Conservation (phyloP, 2,329 filamentous ascomycete genomes). For the Trichoderma gracile region DNA sequence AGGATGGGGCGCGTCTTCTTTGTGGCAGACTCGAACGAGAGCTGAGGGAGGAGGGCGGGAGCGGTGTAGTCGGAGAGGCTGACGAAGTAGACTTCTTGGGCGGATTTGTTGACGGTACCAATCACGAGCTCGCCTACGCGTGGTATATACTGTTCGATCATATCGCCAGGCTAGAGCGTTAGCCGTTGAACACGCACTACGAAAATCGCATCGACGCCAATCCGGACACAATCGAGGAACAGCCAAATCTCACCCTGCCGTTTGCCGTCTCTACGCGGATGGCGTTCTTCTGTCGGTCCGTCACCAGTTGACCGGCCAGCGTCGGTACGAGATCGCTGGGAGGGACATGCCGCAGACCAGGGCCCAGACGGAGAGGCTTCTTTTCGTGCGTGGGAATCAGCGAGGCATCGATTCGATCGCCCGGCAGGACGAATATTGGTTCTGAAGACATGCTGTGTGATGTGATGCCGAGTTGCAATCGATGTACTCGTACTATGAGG, state of each 20-base stretch:
- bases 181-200: slow-evolving; percentile 28
- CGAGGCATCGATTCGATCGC: slow-evolving; percentile 68
- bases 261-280: slow-evolving; percentile 73
- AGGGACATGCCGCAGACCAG: slow-evolving; percentile 79
- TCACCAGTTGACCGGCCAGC: slow-evolving; percentile 65
- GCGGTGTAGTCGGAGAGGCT: slow-evolving; percentile 66
- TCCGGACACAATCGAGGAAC: slow-evolving; percentile 25
- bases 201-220: no score
- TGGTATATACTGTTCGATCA: slow-evolving; percentile 68
- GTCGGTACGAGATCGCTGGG: slow-evolving; percentile 71
- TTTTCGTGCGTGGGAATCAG: slow-evolving; percentile 68
- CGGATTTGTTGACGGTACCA: slow-evolving; percentile 76
- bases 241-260: slow-evolving; percentile 58
- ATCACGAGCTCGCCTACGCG: slow-evolving; percentile 83
- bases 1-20: slow-evolving; percentile 89
- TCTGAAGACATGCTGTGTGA: slow-evolving; percentile 53
- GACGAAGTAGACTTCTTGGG: slow-evolving; percentile 78
- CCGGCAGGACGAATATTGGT: slow-evolving; percentile 73
- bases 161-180: slow-evolving; percentile 26
- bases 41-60: slow-evolving; percentile 73
- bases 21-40: slow-evolving; percentile 89
- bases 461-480: not conserved
- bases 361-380: slow-evolving; percentile 75
- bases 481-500: not conserved
- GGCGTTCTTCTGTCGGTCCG: slow-evolving; percentile 71